phyloP scores from a whole-genome alignment of 2,329 filamentous ascomycete species.

The Aspergillus unguis region DNA sequence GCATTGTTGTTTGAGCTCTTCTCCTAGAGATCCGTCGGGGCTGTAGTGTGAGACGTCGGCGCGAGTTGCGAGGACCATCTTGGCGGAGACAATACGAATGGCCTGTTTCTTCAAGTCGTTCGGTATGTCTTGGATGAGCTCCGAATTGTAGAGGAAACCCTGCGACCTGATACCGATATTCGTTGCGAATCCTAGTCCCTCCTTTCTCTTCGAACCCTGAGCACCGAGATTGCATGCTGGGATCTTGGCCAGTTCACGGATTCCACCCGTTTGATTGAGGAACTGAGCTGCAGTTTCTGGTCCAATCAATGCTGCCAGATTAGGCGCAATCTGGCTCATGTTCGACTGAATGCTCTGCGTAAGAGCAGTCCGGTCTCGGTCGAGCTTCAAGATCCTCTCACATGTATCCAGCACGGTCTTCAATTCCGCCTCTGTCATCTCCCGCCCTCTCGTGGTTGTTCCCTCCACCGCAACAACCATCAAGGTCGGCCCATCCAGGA shows the following conservation, averaged over 20 bases:
- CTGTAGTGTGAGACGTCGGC: constrained; percentile 82
- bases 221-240: constrained; percentile 90
- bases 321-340: constrained; percentile 94
- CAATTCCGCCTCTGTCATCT: constrained; percentile 73
- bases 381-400: constrained; percentile 81
- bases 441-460: constrained; percentile 78
- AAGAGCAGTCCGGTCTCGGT: constrained; percentile 79
- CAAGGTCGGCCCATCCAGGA: constrained; percentile 82
- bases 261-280: constrained; percentile 88
- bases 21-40: constrained; percentile 76
- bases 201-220: constrained; percentile 83
- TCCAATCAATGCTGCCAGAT: constrained; percentile 84
- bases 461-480: constrained; percentile 97
- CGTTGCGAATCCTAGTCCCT: constrained; percentile 78
- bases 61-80: constrained; percentile 87
- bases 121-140: constrained; percentile 80
- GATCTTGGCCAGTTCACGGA: constrained; percentile 84
- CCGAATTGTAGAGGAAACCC: constrained; percentile 88
- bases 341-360: constrained; percentile 95
- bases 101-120: constrained; percentile 87
- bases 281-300: constrained; percentile 92
- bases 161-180: constrained; percentile 89
- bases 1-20: constrained; percentile 77
- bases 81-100: constrained; percentile 90
- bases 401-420: constrained; percentile 72